phyloP scores from a whole-genome alignment of 768 basidiomycete genomes.

The Agaricus bisporus region DNA sequence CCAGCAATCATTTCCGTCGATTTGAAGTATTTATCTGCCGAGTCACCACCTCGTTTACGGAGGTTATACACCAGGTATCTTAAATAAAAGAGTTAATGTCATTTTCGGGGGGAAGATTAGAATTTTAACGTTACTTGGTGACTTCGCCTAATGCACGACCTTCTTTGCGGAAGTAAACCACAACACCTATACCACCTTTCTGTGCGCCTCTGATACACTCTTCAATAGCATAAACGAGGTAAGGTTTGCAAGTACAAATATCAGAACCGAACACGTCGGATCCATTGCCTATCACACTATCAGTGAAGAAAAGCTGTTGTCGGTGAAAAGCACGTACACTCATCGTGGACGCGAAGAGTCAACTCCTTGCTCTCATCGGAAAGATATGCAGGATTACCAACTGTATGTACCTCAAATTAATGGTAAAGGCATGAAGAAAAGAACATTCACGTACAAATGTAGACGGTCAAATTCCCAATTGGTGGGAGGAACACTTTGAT shows the following conservation, averaged over 20 bases:
- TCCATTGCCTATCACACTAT: slow-evolving; percentile 59
- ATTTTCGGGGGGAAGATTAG: background rate
- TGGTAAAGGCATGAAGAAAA: background rate
- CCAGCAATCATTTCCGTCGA: slow-evolving; percentile 91
- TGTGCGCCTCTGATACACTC: slow-evolving; percentile 81
- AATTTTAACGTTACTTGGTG: slow-evolving; percentile 54
- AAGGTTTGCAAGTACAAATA: slow-evolving; percentile 91
- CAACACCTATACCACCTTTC: slow-evolving; percentile 75
- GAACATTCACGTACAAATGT: slow-evolving; percentile 61
- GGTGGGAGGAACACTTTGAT: slow-evolving; percentile 96
- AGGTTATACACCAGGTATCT: slow-evolving; percentile 95
- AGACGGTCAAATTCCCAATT: slow-evolving; percentile 86
- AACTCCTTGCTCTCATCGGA: slow-evolving; percentile 73
- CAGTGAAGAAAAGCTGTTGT: too few species aligned
- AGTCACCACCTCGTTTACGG: slow-evolving; percentile 90
- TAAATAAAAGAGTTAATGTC: background rate
- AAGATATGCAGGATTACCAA: slow-evolving; percentile 78
- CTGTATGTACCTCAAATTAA: slow-evolving; percentile 27
- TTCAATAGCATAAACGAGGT: slow-evolving; percentile 87
- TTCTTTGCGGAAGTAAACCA: slow-evolving; percentile 94
- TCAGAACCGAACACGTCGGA: slow-evolving; percentile 96
- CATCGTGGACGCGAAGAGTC: slow-evolving; percentile 88
- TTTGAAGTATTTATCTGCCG: slow-evolving; percentile 91
- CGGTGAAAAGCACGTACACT: slow-evolving; percentile 50
- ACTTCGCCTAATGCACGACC: slow-evolving; percentile 92